Base-by-base conservation (phyloP, 2,329 filamentous ascomycete genomes). In the Calonectria leucothoes region DNA sequence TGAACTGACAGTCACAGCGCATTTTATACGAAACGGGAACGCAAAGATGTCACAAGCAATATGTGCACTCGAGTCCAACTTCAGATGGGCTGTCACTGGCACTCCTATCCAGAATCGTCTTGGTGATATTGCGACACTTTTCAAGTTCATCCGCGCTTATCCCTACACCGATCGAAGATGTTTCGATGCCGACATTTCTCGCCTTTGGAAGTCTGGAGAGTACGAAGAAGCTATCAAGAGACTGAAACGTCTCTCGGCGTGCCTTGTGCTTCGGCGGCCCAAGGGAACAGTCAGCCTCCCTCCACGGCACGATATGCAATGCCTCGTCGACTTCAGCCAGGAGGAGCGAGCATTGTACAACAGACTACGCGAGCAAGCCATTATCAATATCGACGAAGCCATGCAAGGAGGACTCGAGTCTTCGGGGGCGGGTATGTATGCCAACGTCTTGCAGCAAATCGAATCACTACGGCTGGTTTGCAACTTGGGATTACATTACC, bases 51-150 rank as follows among this genome's bases (percentile, higher is more conserved):
- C 76, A 5, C 79, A 25, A 65, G 86, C 86, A 1, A 77, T 85
- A 0, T 87, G 82, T 37, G 80, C 80, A 2, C 79, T 90, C 0
- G 73, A 84, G 0, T 80, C 84, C 0, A 73, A 75, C 20, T 80
- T 79, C 2, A 82, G 87, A 7, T 89, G 87, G 88, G 86, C 84
- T 1, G 83, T 89, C 0, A 89, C 86, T 0, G 87, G 87, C 0
- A 89, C 88, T 0, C 88, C 88, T 0, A 85, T 90, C 0, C 87
- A 89, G 55, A 90, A 89, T 59, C 79, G 79, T 0, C 79, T 88
- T 0, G 77, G 77, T 1, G 88, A 89, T 59, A 80, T 89, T 7
- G 81, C 83, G 0, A 81, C 82, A 1, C 80, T 89, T 0, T 77
- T 89, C 1, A 84, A 83, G 31, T 89, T 89, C 67, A 78, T 89